These are phyloP conservation scores for Celoporthe dispersa DNA, from an alignment of 2,329 filamentous ascomycete genomes.

Conservation along the genomic window DNA sequence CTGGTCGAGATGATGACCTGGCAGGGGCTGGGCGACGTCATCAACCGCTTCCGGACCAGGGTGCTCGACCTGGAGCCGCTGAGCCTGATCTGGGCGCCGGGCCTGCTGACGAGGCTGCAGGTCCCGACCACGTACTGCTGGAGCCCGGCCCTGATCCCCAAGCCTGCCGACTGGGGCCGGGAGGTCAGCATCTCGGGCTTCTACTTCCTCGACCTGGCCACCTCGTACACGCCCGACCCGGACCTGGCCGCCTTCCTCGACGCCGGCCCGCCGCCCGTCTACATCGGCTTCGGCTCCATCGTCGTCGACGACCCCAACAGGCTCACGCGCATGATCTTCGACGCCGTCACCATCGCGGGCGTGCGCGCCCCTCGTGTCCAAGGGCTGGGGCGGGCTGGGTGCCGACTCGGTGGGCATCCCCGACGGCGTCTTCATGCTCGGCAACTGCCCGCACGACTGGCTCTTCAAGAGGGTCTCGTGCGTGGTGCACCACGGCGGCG, in stretches of 20 bases:
- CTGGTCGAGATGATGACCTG: conserved; percentile 91
- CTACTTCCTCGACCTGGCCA: conserved; percentile 72
- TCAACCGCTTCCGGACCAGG: conserved; percentile 82
- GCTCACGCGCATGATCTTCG: conserved; percentile 73
- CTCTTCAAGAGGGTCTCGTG: conserved; percentile 79
- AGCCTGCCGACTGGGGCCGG: conserved; percentile 70
- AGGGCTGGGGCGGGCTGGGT: conserved; percentile 86
- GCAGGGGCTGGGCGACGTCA: conserved; percentile 89
- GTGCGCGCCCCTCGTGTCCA: conserved; percentile 81
- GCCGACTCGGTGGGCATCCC: conserved; percentile 72
- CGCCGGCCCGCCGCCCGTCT: conserved; percentile 73
- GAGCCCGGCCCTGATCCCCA: conserved; percentile 70
- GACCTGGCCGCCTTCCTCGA: conserved; percentile 70
- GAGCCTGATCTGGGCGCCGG: conserved; percentile 81
- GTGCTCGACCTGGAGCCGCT: conserved; percentile 77
- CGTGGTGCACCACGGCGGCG: conserved; percentile 87
- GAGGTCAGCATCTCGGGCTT: conserved; percentile 78
- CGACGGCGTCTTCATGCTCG: conserved; percentile 79
- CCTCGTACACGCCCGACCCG: conserved; percentile 66
- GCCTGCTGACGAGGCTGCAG: conserved; percentile 73
- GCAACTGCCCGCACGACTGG: conserved; percentile 89
- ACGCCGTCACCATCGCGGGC: conserved; percentile 68
- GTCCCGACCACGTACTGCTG: conserved; percentile 93
- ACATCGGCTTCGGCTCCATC: conserved; percentile 84
- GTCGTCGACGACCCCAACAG: conserved; percentile 76